A percentile compares a stretch with the other conserved stretches of the same genome.
phyloP scores from a whole-genome alignment of 2,329 filamentous ascomycete genomes.

The Gyromitra esculenta region DNA sequence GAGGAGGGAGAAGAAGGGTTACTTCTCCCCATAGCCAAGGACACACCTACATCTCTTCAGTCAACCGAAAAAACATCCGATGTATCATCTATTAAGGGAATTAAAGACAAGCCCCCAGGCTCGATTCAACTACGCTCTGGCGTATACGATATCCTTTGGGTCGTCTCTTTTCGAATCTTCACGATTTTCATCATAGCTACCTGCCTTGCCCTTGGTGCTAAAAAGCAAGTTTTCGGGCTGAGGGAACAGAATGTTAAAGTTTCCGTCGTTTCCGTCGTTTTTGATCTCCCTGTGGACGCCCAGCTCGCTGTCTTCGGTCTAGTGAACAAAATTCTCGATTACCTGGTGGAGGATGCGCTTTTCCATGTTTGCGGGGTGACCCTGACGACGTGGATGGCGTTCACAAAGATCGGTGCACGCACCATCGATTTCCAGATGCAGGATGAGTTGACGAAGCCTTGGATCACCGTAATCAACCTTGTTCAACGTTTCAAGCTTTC shows the following conservation, averaged over 20 bases:
- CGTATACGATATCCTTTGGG: slow-evolving; percentile 13
- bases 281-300: slow-evolving; percentile 14
- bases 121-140: neutral
- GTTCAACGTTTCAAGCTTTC: neutral
- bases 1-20: no score
- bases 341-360: slow-evolving; percentile 21
- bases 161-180: slow-evolving; percentile 4
- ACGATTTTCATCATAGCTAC: slow-evolving; percentile 4
- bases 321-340: slow-evolving; percentile 24
- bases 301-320: slow-evolving; percentile 25
- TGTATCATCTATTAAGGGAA: neutral
- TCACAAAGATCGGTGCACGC: slow-evolving; percentile 3
- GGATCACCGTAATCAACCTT: slow-evolving; percentile 23
- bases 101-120: neutral
- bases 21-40: no score
- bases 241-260: neutral
- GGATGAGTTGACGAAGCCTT: slow-evolving; percentile 25
- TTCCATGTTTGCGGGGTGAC: slow-evolving; percentile 13
- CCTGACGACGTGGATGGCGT: slow-evolving; percentile 25
- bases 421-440: slow-evolving; percentile 10
- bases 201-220: slow-evolving; percentile 14
- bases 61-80: no score
- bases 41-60: no score
- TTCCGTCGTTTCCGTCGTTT: neutral
- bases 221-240: slow-evolving; percentile 3